Base-by-base conservation (phyloP, 257 asterid species). In the Misopates orontium region DNA sequence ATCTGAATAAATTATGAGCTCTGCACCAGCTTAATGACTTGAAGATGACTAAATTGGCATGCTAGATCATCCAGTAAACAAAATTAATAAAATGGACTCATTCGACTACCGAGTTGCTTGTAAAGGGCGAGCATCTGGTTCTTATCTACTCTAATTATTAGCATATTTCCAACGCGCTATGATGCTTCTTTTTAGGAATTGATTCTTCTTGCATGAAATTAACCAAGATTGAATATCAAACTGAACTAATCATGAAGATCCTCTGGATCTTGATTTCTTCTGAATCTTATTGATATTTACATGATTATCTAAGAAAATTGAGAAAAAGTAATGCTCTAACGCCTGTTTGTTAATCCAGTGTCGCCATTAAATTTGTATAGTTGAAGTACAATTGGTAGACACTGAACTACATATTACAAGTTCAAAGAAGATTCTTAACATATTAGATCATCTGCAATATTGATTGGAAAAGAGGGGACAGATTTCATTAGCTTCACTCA, bases 81-180 rank as follows among this genome's bases (percentile, higher is more conserved):
- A n/a, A n/a, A n/a, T n/a, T n/a, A n/a, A n/a, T n/a, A n/a, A n/a
- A n/a, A n/a, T n/a, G 1, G 49, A 8, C 4, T 42, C 49, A 42
- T 4, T 4, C 49, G 16, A 42, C 16, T 10, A 11, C 49, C 49
- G 3, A 8, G 49, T 0, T 42, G 49, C 16, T 42, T 14, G 16
- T 42, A 9, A 42, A 42, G 49, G 49, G 49, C 4, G 49, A 42
- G 49, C 49, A 42, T 42, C 15, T 42, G 49, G 49, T 42, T 42
- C 49, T 42, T 42, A 42, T 42, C 49, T 42, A 50, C 45, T 51
- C 20, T 12, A 52, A 39, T 65, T 19, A 49, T 64, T 52, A n/a
- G 10, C 24, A 63, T 8, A 51, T 47, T 49, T 62, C 41, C 4
- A 24, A n/a, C 15, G 16, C 9, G 10, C 16, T 41, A 13, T 18